Conservation (phyloP, 805 yeast genomes). For the Allodekkera sacchari region DNA sequence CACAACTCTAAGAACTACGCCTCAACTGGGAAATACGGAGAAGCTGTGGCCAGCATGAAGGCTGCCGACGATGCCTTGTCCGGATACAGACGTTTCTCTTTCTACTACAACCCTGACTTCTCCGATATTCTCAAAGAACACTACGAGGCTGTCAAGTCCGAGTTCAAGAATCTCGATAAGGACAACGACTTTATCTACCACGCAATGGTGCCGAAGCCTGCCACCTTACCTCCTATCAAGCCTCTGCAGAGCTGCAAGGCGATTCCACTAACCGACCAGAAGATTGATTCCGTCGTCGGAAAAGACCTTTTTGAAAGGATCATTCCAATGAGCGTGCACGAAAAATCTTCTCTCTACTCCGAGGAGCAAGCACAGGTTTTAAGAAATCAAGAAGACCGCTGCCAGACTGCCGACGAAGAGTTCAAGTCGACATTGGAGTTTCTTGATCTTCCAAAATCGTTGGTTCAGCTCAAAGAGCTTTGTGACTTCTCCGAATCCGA, state of each 20-base stretch:
- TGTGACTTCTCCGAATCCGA: background rate
- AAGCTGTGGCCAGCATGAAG: constrained; percentile 47
- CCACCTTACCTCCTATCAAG: constrained; percentile 56
- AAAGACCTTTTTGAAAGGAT: constrained; percentile 65
- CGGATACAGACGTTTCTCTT: constrained; percentile 12
- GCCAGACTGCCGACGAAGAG: constrained; percentile 75
- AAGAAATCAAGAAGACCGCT: constrained; percentile 64
- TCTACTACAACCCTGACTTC: constrained; percentile 18
- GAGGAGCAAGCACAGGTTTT: constrained; percentile 78
- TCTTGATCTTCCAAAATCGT: constrained; percentile 62
- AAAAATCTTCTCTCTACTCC: constrained; percentile 77
- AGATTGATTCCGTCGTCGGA: constrained; percentile 38
- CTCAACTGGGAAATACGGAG: constrained; percentile 56
- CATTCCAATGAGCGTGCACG: constrained; percentile 81
- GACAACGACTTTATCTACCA: constrained; percentile 91
- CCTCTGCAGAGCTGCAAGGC: constrained; percentile 62
- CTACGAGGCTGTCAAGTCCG: constrained; percentile 12
- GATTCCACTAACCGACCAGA: constrained; percentile 40
- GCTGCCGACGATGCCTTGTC: constrained; percentile 32
- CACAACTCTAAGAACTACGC: constrained; percentile 51
- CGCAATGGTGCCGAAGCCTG: constrained; percentile 56
- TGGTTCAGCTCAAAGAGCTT: constrained; percentile 42
- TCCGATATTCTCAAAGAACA: constrained; percentile 23
- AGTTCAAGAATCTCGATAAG: constrained; percentile 41
- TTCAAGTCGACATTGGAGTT: constrained; percentile 72